Evolutionary conservation across 768 basidiomycete genomes (phyloP), one percentile per base, ranked within the genome.

Genomic region (Naganishia antarctica): DNA sequence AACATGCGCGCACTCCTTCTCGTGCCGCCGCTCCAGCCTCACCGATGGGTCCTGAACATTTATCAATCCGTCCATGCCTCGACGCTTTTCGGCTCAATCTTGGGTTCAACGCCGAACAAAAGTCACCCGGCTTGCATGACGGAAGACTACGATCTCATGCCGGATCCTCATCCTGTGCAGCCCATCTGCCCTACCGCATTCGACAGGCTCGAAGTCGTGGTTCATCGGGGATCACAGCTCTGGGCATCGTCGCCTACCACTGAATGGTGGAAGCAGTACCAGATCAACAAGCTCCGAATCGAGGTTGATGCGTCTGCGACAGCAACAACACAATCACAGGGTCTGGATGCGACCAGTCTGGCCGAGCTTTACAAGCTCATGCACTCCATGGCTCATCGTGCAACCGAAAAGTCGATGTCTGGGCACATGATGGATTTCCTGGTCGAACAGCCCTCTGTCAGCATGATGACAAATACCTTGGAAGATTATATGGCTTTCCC

Each of bases 211-310:
- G 53, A 57, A 25, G 26, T 57, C 21, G 26, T 40, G n/a, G 34
- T 57, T 21, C 34, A 23, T 5, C 32, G 31, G 34, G 53, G 53
- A 1, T 32, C 53, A n/a, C 53, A 40, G 34, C 23, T 57, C 1
- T 40, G 37, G 53, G 53, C 31, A 12, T n/a, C 50, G 16, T 31
- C 15, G 49, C 9, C 32, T 4, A 3, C 4, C 18, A 21, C 15
- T 16, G 34, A 15, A 25, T 57, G 53, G 53, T 57, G 53, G 53
- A 41, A 40, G 23, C 31, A 32, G 37, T 57, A 57, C 13, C 53
- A 57, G 32, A 37, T 57, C 53, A 57, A 57, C 53, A 57, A 57
- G 53, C 53, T 57, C 26, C 53, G 53, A 9, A 26, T 57, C 37
- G 53, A 57, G 37, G 26, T 57, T 26, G 50, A 25, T 7, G 34